Evolutionary conservation across 1,139 yeast genomes (phyloP), one percentile per base, ranked within the genome.

Genomic region (Candida sp.): DNA sequence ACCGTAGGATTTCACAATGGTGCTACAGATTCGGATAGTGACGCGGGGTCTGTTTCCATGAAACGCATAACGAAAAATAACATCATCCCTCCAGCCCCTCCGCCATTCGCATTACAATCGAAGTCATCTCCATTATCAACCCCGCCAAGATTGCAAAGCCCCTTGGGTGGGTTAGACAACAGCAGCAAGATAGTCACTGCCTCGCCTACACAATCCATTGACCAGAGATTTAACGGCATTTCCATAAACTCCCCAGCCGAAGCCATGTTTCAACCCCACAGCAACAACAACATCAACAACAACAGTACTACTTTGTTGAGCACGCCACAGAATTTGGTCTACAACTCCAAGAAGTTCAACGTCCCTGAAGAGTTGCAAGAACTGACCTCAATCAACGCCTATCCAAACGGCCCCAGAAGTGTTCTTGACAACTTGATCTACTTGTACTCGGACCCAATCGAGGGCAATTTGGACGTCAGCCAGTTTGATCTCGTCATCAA

Each of bases 341-440:
- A 52, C 41, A 37, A 43, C 25, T 46, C 54, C 9, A 50, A 48
- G 12, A 45, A 38, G 31, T 45, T 52, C 23, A 40, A 53, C 11
- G 53, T 63, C 1, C 74, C 76, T 3, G 80, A 76, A 58, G 81
- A 76, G 55, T 63, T 76, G 42, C 80, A 76, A 57, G 81, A 77
- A 56, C 62, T 66, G 44, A 66, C 63, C 52, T 72, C 62, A 51
- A 57, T 73, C 22, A 71, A 83, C 58, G 90, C 91, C 1, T 92
- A 92, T 62, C 90, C 91, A 1, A 63, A 81, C 54, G 97, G 97
- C 0, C 97, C 98, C 0, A 77, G 84, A n/a, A 78, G 87, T 61
- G 96, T 92, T 2, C 56, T 70, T 28, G 69, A 70, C 52, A 62
- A 57, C 26, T 58, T 61, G 28, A 63, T 70, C 7, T 70, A 50